phyloP scores from a whole-genome alignment of 768 basidiomycete species.

The Phylloporus arenicola region DNA sequence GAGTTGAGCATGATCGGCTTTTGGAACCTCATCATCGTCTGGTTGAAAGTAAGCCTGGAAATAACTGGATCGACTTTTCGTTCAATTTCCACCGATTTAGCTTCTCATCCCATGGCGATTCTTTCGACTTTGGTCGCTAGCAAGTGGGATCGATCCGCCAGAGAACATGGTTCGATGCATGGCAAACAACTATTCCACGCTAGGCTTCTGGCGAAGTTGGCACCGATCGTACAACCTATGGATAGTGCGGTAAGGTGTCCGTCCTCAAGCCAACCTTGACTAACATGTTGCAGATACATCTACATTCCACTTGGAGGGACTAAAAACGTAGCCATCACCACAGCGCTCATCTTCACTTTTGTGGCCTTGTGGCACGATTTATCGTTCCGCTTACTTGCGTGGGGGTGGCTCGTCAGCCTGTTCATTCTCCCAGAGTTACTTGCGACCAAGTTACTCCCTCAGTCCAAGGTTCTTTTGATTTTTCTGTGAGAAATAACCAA shows the following conservation, averaged over 20 bases:
- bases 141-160: conserved; percentile 86
- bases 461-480: conserved; percentile 46
- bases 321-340: conserved; percentile 52
- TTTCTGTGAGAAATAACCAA: background rate
- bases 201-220: conserved; percentile 96
- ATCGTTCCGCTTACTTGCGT: conserved; percentile 78
- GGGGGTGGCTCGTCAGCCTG: conserved; percentile 93
- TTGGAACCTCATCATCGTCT: conserved; percentile 94
- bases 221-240: conserved; percentile 95
- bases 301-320: conserved; percentile 89
- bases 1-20: conserved; percentile 91
- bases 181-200: conserved; percentile 91
- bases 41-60: conserved; percentile 73
- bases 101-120: conserved; percentile 94
- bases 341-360: conserved; percentile 83
- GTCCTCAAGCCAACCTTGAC: background rate
- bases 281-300: conserved; percentile 63
- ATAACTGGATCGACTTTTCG: background rate
- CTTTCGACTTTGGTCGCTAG: conserved; percentile 90
- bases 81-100: conserved; percentile 35
- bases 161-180: conserved; percentile 99
- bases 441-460: conserved; percentile 55
- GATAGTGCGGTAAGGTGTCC: conserved; percentile 64
- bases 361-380: conserved; percentile 98
- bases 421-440: conserved; percentile 86